Evolutionary conservation across 768 basidiomycete genomes (phyloP).

Genomic region (Leccinum subtestaceum): DNA sequence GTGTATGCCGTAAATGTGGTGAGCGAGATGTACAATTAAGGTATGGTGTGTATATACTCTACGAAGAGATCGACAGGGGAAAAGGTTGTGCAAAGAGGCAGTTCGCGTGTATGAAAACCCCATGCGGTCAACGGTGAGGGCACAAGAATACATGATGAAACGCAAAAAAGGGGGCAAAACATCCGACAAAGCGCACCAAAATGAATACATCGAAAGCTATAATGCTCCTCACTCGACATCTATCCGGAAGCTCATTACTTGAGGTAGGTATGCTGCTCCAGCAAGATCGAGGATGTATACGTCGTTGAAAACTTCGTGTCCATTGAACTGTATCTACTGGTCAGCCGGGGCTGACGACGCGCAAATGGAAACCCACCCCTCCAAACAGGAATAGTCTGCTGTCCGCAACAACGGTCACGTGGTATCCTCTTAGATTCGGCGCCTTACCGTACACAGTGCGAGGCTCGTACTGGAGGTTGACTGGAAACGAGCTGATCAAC

Average conservation of each 20-base stretch:
- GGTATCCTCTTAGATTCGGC: conserved; percentile 80
- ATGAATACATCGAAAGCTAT: background rate
- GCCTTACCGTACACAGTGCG: conserved; percentile 65
- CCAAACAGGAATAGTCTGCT: conserved; percentile 84
- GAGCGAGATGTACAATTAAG: conserved; percentile 23
- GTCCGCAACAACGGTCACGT: conserved; percentile 78
- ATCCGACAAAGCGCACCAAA: background rate
- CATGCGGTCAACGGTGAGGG: conserved; percentile 18
- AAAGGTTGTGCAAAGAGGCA: conserved; percentile 2
- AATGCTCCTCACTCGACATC: conserved; percentile 34
- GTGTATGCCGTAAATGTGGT: conserved; percentile 26
- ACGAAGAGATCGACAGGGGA: conserved; percentile 25
- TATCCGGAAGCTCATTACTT: conserved; percentile 76
- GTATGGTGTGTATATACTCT: conserved; percentile 46
- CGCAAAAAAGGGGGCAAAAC: background rate
- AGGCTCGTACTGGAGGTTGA: conserved; percentile 80
- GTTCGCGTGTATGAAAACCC: conserved; percentile 2
- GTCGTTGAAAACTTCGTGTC: conserved; percentile 80
- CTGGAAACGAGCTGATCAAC: conserved; percentile 37
- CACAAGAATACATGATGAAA: background rate
- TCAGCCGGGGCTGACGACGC: background rate
- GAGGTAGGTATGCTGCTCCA: conserved; percentile 84
- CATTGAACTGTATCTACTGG: conserved; percentile 54
- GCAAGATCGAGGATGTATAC: conserved; percentile 84
- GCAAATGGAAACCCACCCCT: conserved; percentile 41